Base-by-base conservation (phyloP, 1,139 yeast species). In the Candida tropicalis region DNA sequence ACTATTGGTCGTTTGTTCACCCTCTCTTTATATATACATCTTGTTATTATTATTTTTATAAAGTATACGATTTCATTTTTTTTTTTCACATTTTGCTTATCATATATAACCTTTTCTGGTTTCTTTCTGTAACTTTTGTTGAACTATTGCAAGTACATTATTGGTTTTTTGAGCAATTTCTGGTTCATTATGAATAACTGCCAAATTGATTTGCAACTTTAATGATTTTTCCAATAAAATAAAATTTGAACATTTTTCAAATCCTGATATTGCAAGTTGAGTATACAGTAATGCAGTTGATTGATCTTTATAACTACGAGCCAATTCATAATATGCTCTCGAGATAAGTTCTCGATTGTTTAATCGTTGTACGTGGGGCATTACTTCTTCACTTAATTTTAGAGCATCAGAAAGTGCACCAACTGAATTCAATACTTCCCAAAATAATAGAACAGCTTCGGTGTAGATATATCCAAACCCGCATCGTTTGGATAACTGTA, bases 191-290 rank as follows among this genome's bases (percentile, higher is more conserved):
- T 53, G 49, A 11, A 54, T 42, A 2, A 51, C 49, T 10, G 68
- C 72, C 51, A 78, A 59, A 50, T 65, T 60, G n/a, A 57, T 33
- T 46, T 70, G 73, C 17, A 70, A 54, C 37, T 58, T 53, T 43
- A 68, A 68, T 40, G 73, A 65, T 40, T 55, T 50, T 18, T 54
- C 45, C 9, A 60, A 64, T 65, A 56, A 64, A 53, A 47, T 59
- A 25, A 66, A 52, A 46, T 67, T 57, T 16, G 50, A 58, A 35
- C 68, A 55, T 35, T 55, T 59, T 38, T 68, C 71, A 54, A 68
- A 77, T 0, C 80, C 79, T 4, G 63, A 57, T n/a, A 79, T 68
- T 12, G 81, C 59, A 4, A 60, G 49, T 42, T 73, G 72, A 41
- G 77, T 57, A 44, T 58, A 68, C 33, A 67, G 63, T 4, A 76